Conservation (phyloP, 164 flowering plant species). For the Aristolochia contorta region DNA sequence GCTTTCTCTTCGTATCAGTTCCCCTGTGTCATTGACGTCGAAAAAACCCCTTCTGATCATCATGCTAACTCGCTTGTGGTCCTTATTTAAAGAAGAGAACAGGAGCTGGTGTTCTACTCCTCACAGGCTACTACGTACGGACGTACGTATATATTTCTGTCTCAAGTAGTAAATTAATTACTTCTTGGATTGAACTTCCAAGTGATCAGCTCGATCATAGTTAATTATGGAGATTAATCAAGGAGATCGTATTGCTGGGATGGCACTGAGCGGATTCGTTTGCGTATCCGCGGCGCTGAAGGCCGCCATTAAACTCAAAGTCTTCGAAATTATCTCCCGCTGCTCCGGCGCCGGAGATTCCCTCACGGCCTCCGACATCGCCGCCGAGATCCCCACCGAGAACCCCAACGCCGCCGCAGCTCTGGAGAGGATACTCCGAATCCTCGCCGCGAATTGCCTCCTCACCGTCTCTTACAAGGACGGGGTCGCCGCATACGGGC, state of each 20-base stretch:
- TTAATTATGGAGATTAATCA: too few species aligned
- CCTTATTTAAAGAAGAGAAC: too few species aligned
- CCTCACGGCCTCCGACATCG: conserved; percentile 7
- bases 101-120: too few species aligned
- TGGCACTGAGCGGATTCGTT: background rate
- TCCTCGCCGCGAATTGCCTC: conserved; percentile 8
- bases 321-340: conserved; percentile 5
- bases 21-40: too few species aligned
- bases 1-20: too few species aligned
- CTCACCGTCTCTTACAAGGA: background rate
- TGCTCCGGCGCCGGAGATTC: conserved; percentile 7
- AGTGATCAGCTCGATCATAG: too few species aligned
- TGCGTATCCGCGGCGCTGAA: background rate
- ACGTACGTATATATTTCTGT: too few species aligned
- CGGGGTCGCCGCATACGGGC: conserved; percentile 3
- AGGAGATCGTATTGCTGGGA: background rate
- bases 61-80: too few species aligned
- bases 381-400: conserved; percentile 6
- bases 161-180: too few species aligned
- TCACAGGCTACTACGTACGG: too few species aligned
- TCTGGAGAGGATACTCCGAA: conserved; percentile 12
- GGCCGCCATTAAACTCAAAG: background rate
- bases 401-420: conserved; percentile 7
- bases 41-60: too few species aligned
- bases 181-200: too few species aligned